A percentile compares a stretch with the other conserved stretches of the same genome.
Conservation (phyloP, 768 basidiomycete genomes). For the Trametes maxima region DNA sequence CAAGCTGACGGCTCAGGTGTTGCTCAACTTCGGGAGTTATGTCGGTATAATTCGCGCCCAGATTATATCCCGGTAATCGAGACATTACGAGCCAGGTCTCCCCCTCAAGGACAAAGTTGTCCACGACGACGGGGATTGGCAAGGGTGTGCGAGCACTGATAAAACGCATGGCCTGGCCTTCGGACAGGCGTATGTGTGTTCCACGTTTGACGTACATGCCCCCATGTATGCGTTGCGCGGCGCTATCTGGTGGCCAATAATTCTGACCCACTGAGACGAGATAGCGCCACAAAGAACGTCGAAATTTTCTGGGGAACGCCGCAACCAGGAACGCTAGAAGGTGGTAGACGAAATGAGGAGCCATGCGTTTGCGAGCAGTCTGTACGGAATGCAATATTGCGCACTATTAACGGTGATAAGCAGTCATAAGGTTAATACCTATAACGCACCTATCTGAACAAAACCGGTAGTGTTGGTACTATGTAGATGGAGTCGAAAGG, state of each 20-base stretch:
- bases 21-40: slow-evolving; percentile 3
- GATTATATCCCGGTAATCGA: slow-evolving; percentile 12
- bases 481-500: too few relatives aligned
- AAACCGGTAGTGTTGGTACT: too few relatives aligned
- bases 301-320: background rate
- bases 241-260: background rate
- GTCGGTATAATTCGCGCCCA: background rate
- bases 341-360: background rate
- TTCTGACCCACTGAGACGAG: background rate
- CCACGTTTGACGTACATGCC: slow-evolving; percentile 24
- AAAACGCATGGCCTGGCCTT: slow-evolving; percentile 15
- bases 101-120: slow-evolving; percentile 16
- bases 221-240: slow-evolving; percentile 4
- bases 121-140: slow-evolving; percentile 24
- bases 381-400: too few relatives aligned
- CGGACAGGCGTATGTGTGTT: slow-evolving; percentile 8
- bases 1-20: slow-evolving; percentile 1
- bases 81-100: slow-evolving; percentile 18
- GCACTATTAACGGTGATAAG: too few relatives aligned
- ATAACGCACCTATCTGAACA: too few relatives aligned
- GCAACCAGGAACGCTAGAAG: background rate
- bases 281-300: background rate
- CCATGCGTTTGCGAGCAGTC: background rate
- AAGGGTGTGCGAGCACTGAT: slow-evolving; percentile 11
- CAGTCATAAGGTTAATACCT: too few relatives aligned